These are phyloP conservation scores for Talaromyces marneffei DNA, from an alignment of 2,329 filamentous ascomycete species.

Conservation along the genomic window DNA sequence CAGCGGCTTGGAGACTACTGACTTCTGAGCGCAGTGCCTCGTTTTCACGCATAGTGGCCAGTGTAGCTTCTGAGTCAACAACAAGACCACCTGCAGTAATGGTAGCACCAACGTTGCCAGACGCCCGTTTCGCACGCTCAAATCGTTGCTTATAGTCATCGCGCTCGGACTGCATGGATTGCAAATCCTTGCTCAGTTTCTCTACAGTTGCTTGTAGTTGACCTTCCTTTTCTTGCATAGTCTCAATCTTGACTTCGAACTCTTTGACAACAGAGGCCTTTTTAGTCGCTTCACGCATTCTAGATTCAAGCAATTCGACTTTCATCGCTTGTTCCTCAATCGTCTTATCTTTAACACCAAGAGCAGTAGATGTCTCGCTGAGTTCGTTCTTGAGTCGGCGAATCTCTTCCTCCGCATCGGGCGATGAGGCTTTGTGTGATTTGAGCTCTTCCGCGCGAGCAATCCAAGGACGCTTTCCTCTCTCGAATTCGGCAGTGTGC, in stretches of 20 bases:
- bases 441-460: slow-evolving; percentile 75
- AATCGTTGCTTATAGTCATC: slow-evolving; percentile 39
- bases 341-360: slow-evolving; percentile 70
- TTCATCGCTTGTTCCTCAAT: slow-evolving; percentile 83
- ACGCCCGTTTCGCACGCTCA: slow-evolving; percentile 38
- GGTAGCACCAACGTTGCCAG: slow-evolving; percentile 32
- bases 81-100: slow-evolving; percentile 34
- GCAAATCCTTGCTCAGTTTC: slow-evolving; percentile 33
- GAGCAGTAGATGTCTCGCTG: slow-evolving; percentile 65
- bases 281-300: slow-evolving; percentile 75
- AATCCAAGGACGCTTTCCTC: slow-evolving; percentile 71
- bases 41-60: slow-evolving; percentile 40
- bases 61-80: slow-evolving; percentile 34
- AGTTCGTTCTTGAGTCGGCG: slow-evolving; percentile 73
- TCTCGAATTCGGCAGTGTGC: slow-evolving; percentile 73
- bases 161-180: slow-evolving; percentile 33
- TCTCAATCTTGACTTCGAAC: slow-evolving; percentile 38
- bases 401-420: slow-evolving; percentile 81
- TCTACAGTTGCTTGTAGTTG: slow-evolving; percentile 31
- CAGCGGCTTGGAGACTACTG: slow-evolving; percentile 40
- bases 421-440: slow-evolving; percentile 70
- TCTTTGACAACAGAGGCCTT: slow-evolving; percentile 55
- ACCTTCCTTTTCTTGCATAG: slow-evolving; percentile 30
- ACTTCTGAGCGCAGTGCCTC: slow-evolving; percentile 40
- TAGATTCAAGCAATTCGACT: slow-evolving; percentile 84